Percentiles rank a stretch among this genome's conserved stretches.
Evolutionary conservation across 2,329 filamentous ascomycete genomes (phyloP).

Genomic region (Chrysosporium queenslandicum): DNA sequence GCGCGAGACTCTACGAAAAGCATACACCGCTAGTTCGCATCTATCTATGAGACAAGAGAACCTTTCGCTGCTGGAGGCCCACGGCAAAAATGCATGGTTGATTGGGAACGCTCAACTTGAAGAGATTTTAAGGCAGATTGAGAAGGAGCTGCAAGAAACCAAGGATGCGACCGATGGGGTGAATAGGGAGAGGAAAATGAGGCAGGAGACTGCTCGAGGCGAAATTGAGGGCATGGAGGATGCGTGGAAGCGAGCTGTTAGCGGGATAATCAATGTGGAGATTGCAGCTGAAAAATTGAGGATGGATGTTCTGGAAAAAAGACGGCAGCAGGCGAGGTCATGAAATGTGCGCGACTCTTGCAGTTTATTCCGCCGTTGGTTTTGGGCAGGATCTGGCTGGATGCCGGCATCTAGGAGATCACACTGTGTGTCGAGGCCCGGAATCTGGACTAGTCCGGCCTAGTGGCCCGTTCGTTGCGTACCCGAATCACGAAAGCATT

Average conservation of each 20-base stretch:
- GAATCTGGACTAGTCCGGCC: too few relatives aligned
- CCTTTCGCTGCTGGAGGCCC: slow-evolving; percentile 64
- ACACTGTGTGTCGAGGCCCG: not conserved
- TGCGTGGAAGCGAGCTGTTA: slow-evolving; percentile 68
- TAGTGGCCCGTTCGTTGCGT: too few relatives aligned
- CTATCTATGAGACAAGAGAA: slow-evolving; percentile 48
- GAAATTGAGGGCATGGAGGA: slow-evolving; percentile 68
- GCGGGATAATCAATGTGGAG: slow-evolving; percentile 74
- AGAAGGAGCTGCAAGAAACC: slow-evolving; percentile 61
- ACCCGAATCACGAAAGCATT: too few relatives aligned
- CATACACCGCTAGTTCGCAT: slow-evolving; percentile 51
- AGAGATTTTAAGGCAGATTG: slow-evolving; percentile 56
- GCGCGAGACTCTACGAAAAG: slow-evolving; percentile 43
- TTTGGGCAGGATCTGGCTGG: not conserved
- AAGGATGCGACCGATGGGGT: slow-evolving; percentile 63
- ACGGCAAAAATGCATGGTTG: slow-evolving; percentile 87
- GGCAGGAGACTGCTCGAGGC: slow-evolving; percentile 60
- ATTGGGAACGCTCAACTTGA: slow-evolving; percentile 74
- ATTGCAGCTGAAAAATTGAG: slow-evolving; percentile 66
- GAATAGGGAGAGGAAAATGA: slow-evolving; percentile 57
- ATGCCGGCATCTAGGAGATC: not conserved
- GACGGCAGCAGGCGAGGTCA: slow-evolving; percentile 32
- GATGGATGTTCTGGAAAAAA: slow-evolving; percentile 55
- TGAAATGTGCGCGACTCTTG: not conserved
- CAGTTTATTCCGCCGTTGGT: not conserved